Conservation (phyloP, 2,329 filamentous ascomycete genomes). For the Aschersonia sp. region DNA sequence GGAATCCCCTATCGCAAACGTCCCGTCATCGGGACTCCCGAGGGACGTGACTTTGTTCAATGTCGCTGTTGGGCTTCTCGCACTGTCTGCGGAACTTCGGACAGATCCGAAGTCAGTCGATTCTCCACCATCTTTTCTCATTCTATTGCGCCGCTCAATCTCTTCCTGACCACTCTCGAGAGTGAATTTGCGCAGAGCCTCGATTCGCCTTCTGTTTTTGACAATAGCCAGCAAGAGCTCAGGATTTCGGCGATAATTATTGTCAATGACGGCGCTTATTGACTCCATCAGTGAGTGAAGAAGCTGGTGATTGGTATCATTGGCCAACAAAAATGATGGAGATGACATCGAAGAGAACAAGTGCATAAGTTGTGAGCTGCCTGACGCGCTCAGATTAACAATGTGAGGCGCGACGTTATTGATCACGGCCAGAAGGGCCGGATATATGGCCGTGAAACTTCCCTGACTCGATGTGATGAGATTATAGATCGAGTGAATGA, state of each 20-base stretch:
- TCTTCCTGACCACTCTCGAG: constrained; percentile 86
- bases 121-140: constrained; percentile 45
- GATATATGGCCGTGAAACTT: constrained; percentile 81
- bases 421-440: constrained; percentile 79
- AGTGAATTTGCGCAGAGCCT: constrained; percentile 75
- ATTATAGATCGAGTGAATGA: constrained; percentile 88
- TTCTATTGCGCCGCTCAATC: constrained; percentile 64
- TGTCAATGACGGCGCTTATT: constrained; percentile 79
- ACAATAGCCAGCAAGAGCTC: constrained; percentile 69
- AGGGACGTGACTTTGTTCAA: constrained; percentile 12
- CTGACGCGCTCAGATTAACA: constrained; percentile 57
- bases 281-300: constrained; percentile 75
- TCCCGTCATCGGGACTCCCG: constrained; percentile 44
- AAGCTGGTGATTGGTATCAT: constrained; percentile 77
- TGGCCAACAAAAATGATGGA: constrained; percentile 80
- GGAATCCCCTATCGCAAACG: constrained; percentile 85
- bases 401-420: constrained; percentile 85
- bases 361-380: constrained; percentile 73
- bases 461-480: constrained; percentile 87
- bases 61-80: constrained; percentile 40
- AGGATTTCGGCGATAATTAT: constrained; percentile 70
- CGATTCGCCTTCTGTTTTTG: constrained; percentile 68
- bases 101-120: constrained; percentile 32
- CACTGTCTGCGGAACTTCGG: constrained; percentile 53
- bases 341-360: constrained; percentile 87